Evolutionary conservation across 495 filamentous ascomycete species (phyloP), one percentile per base, ranked within the genome.

Genomic region (Massariosphaeria phaeospora): DNA sequence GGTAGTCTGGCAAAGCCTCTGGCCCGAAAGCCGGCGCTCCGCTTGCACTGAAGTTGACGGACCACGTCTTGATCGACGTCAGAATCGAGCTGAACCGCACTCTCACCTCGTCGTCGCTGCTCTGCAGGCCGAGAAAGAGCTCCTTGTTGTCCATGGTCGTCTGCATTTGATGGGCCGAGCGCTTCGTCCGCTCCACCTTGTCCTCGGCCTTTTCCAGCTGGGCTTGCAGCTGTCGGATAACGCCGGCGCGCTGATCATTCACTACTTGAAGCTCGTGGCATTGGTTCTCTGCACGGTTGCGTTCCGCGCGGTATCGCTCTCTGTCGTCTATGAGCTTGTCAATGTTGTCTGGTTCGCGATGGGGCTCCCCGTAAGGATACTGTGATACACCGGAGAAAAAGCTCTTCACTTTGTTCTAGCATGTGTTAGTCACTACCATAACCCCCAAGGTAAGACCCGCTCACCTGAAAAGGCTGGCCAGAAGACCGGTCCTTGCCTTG

Each of bases 81-180:
- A 62, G 35, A 7, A 65, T 47, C 26, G 46, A 33, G 12, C 25
- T 35, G 41, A 62, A 65, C 15, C 26, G 27, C 15, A 23, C 25
- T 17, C 43, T 41, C 11, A 62, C 48, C 8, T 40, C 52, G 13
- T 52, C 43, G 34, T 65, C 62, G 7, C 18, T 54, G 17, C 35
- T 38, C 39, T 57, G 62, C 27, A 42, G 33, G 17, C 62, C 59
- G n/a, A 65, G 21, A 8, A 46, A 55, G 11, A 65, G 39, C 29
- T 65, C 58, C 47, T 62, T 65, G 18, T 31, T 62, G n/a, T 65
- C 59, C 59, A 65, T 55, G 8, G 53, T 41, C n/a, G 35, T 39
- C 6, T 42, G 11, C 52, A 62, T 49, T 26, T 48, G 44, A 24
- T 54, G 35, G 4, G 52, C 58, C 10, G 52, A 62, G 30, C 39